phyloP scores from a whole-genome alignment of 2,329 filamentous ascomycete species.

The Basipetospora chlamydospora region DNA sequence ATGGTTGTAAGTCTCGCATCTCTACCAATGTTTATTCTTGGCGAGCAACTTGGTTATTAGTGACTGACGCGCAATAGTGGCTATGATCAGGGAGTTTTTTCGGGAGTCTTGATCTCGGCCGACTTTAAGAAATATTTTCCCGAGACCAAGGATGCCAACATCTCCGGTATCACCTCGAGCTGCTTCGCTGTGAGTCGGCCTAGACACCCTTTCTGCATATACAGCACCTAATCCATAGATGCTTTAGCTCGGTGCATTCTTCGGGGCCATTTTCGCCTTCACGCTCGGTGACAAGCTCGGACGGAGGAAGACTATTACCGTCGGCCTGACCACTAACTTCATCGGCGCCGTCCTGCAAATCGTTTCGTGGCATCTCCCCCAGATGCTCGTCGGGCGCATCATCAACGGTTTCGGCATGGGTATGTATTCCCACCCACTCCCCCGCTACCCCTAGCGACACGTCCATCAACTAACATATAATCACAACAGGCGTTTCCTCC shows the following conservation, averaged over 20 bases:
- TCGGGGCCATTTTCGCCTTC: slow-evolving; percentile 17
- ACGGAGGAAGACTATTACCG: slow-evolving; percentile 16
- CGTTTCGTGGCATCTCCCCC: slow-evolving; percentile 19
- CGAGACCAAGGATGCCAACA: slow-evolving; percentile 20
- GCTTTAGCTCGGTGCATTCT: slow-evolving; percentile 18
- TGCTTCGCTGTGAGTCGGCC: slow-evolving; percentile 21
- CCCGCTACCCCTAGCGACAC: no score
- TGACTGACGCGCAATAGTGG: no score
- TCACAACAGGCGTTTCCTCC: slow-evolving; percentile 13
- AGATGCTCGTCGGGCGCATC: slow-evolving; percentile 25
- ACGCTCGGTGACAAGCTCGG: slow-evolving; percentile 18
- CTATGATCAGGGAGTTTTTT: slow-evolving; percentile 25
- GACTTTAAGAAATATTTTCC: slow-evolving; percentile 24
- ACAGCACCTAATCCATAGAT: no score
- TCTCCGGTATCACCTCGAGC: slow-evolving; percentile 28
- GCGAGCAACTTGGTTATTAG: no score
- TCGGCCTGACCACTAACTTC: slow-evolving; percentile 18
- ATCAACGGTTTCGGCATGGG: slow-evolving; percentile 26
- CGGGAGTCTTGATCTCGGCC: slow-evolving; percentile 24
- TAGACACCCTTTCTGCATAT: neutral
- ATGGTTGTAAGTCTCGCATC: no score
- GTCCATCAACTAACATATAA: no score
- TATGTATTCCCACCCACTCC: neutral
- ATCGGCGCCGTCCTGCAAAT: slow-evolving; percentile 21
- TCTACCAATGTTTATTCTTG: no score